Evolutionary conservation across 192 early-diverging fungal species (phyloP).

Genomic region (Haplosporangium gracile): DNA sequence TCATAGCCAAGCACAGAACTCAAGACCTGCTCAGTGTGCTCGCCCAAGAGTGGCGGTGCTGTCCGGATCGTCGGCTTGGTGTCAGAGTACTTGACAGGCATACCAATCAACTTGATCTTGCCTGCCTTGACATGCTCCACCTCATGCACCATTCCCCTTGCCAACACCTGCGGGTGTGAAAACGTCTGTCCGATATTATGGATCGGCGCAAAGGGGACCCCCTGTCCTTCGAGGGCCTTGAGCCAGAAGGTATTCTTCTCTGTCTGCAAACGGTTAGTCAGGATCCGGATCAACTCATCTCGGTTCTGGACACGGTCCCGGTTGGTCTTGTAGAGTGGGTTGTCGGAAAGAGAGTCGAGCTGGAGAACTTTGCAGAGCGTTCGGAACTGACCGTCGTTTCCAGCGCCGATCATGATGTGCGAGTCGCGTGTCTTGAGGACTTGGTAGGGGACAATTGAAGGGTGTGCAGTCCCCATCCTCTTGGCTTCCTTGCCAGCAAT

Average conservation of each 20-base stretch:
- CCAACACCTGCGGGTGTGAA: slow-evolving; percentile 75
- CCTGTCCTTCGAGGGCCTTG: slow-evolving; percentile 70
- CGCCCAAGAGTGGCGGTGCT: slow-evolving; percentile 88
- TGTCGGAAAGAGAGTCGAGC: slow-evolving; percentile 58
- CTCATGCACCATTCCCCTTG: slow-evolving; percentile 80
- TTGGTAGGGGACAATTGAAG: slow-evolving; percentile 94
- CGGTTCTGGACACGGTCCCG: slow-evolving; percentile 80
- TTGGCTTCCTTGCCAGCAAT: slow-evolving; percentile 83
- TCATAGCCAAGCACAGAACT: slow-evolving; percentile 72
- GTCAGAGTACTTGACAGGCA: slow-evolving; percentile 83
- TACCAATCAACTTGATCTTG: slow-evolving; percentile 74
- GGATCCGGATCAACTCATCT: slow-evolving; percentile 65
- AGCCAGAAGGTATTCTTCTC: slow-evolving; percentile 76
- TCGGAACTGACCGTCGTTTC: slow-evolving; percentile 89
- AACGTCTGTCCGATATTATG: slow-evolving; percentile 54
- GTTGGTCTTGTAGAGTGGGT: slow-evolving; percentile 77
- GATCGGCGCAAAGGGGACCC: slow-evolving; percentile 83
- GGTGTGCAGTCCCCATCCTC: slow-evolving; percentile 89
- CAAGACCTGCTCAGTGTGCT: slow-evolving; percentile 88
- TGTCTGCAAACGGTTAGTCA: slow-evolving; percentile 63
- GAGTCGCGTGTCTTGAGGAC: slow-evolving; percentile 84
- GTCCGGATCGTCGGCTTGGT: slow-evolving; percentile 73
- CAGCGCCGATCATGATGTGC: slow-evolving; percentile 89
- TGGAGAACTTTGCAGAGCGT: slow-evolving; percentile 72
- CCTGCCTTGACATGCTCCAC: slow-evolving; percentile 87